Evolutionary conservation across 495 filamentous ascomycete genomes (phyloP).

Genomic region (Cetradonia linearis): DNA sequence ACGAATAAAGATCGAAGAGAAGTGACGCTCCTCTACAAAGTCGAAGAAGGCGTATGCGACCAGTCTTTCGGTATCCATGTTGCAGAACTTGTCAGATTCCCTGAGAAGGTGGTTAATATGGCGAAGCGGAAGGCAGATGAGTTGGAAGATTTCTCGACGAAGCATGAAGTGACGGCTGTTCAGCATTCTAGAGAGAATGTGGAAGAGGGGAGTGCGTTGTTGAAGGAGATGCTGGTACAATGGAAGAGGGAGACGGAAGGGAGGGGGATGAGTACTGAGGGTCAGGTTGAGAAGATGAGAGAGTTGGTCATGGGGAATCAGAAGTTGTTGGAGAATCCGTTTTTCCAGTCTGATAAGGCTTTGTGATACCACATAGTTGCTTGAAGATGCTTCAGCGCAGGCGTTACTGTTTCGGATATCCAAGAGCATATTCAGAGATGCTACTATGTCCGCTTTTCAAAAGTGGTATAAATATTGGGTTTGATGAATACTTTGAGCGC

Average conservation of each 20-base stretch:
- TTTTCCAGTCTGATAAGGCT: constrained; percentile 79
- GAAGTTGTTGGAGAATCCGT: constrained; percentile 68
- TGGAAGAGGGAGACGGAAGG: constrained; percentile 80
- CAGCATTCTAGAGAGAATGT: constrained; percentile 74
- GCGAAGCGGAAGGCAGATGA: constrained; percentile 96
- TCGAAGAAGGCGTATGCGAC: constrained; percentile 89
- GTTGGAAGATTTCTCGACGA: constrained; percentile 80
- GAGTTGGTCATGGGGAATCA: constrained; percentile 64
- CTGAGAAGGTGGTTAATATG: constrained; percentile 95
- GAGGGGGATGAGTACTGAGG: constrained; percentile 55
- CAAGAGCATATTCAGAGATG: not conserved
- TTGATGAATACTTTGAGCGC: not conserved
- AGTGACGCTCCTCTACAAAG: constrained; percentile 93
- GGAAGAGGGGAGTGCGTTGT: constrained; percentile 74
- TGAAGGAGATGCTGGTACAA: constrained; percentile 74
- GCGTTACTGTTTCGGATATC: not conserved
- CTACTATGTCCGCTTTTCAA: not conserved
- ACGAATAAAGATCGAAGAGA: constrained; percentile 49
- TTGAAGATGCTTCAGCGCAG: constrained; percentile 4
- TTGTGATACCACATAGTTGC: constrained; percentile 39
- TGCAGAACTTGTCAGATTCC: constrained; percentile 95
- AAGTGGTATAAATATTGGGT: not conserved
- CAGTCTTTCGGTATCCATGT: constrained; percentile 98
- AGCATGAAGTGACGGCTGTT: constrained; percentile 48
- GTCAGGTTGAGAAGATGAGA: constrained; percentile 70